A percentile compares a stretch with the other conserved stretches of the same genome.
Evolutionary conservation across 495 filamentous ascomycete genomes (phyloP).

Genomic region (Podospora pseudopauciseta): DNA sequence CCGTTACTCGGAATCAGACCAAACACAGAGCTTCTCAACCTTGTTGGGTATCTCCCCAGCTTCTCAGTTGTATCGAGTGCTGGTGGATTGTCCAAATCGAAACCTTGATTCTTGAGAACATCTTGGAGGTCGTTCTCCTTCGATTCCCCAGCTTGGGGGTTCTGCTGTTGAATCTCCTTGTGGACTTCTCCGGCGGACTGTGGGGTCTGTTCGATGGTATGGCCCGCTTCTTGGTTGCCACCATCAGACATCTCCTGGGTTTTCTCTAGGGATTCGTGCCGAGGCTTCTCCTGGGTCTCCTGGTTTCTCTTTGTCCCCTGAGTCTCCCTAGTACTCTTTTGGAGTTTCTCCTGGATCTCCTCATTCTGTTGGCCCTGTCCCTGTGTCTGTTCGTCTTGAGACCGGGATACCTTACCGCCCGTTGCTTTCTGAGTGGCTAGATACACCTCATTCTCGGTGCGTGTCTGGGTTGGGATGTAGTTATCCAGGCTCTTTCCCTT

Average conservation of each 20-base stretch:
- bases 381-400: no score
- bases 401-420: neutral
- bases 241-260: neutral
- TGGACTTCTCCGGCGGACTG: neutral
- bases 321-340: no score
- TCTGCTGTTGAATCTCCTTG: neutral
- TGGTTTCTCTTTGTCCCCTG: no score
- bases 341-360: neutral
- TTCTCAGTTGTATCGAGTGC: neutral
- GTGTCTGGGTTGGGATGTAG: neutral
- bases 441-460: neutral
- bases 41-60: neutral
- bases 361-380: neutral
- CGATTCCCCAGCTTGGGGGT: neutral
- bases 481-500: neutral
- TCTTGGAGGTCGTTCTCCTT: neutral
- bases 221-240: neutral
- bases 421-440: neutral
- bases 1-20: neutral
- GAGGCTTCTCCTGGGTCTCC: no score
- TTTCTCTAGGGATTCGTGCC: no score
- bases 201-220: neutral
- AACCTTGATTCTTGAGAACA: neutral
- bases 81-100: neutral
- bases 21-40: neutral